Base-by-base conservation (phyloP, 73 alveolate species). In the Tetrahymena borealis region DNA sequence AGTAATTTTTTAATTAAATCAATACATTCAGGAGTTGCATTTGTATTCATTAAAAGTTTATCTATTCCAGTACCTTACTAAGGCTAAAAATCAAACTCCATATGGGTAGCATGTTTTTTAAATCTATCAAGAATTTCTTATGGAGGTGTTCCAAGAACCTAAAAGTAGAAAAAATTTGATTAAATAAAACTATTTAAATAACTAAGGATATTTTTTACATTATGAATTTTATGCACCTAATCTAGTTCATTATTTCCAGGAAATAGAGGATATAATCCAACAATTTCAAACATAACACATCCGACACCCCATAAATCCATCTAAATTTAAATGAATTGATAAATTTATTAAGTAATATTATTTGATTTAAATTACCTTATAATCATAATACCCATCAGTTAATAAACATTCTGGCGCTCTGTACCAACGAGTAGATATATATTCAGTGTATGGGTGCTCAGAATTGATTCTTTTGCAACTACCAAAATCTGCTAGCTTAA, bases 251-350 rank as follows among this genome's bases (percentile, higher is more conserved):
- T 96, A 41, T 96, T 97, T 28, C 99, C 99, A 12, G 99, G 99
- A 90, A 97, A 97, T 24, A 97, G 91, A 94, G 96, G 95, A 96
- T 40, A 94, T 90, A 99, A 98, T 77, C 99, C 98, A 40, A 98
- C 95, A 40, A 99, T 96, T 90, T 98, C 99, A 92, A 98, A 98
- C 41, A 97, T 79, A 18, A 98, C 99, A 94, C 99, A 98, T 33
- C 99, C 99, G 12, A 97, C 98, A 11, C 99, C 99, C 99, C 99
- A 98, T 90, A 98, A 94, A 95, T 98, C 99, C 99, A 98, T 98
- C 94, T 98, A 60, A 15, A 24, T 60, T 60, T n/a, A n/a, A n/a
- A 7, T 60, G 95, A 32, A 43, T 1, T 43, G 7, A 60, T 10
- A 41, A 41, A 41, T 11, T n/a, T n/a, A 11, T 60, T 24, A 60